phyloP scores from a whole-genome alignment of 2,329 filamentous ascomycete genomes.

The Fusarium duplospermum region DNA sequence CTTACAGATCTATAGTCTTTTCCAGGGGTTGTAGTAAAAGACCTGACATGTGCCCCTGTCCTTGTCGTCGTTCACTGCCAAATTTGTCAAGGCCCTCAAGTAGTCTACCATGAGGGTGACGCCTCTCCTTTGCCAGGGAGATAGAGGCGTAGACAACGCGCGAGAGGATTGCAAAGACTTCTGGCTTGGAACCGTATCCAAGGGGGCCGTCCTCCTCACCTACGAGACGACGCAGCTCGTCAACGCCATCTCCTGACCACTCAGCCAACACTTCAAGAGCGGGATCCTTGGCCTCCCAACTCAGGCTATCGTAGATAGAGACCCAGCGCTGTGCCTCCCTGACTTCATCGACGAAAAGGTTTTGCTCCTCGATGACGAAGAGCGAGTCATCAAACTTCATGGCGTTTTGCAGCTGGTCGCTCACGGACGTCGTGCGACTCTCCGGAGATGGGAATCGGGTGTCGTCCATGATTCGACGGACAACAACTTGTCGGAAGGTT shows the following conservation, averaged over 20 bases:
- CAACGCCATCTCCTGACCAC: constrained; percentile 66
- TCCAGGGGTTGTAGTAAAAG: constrained; percentile 41
- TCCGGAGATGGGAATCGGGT: constrained; percentile 17
- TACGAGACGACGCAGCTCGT: constrained; percentile 51
- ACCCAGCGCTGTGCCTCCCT: constrained; percentile 80
- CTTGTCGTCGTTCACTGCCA: constrained; percentile 3
- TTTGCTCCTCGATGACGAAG: constrained; percentile 92
- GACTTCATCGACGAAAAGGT: constrained; percentile 89
- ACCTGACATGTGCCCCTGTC: constrained; percentile 43
- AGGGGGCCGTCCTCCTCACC: constrained; percentile 70
- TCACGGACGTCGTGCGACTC: constrained; percentile 38
- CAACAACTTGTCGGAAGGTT: constrained; percentile 56
- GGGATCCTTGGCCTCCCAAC: constrained; percentile 35
- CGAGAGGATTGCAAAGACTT: constrained; percentile 72
- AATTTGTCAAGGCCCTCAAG: constrained; percentile 23
- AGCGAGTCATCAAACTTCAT: constrained; percentile 73
- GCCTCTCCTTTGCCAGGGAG: constrained; percentile 45
- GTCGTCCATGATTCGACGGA: constrained; percentile 54
- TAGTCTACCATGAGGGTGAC: constrained; percentile 22
- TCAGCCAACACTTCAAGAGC: constrained; percentile 44
- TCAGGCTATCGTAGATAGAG: constrained; percentile 54
- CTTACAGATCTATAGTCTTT: constrained; percentile 4
- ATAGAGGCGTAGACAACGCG: constrained; percentile 57
- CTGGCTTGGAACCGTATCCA: constrained; percentile 77
- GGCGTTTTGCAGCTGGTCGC: constrained; percentile 57